Conservation (phyloP, 1,284 basidiomycete species). For the Boletus smithii region DNA sequence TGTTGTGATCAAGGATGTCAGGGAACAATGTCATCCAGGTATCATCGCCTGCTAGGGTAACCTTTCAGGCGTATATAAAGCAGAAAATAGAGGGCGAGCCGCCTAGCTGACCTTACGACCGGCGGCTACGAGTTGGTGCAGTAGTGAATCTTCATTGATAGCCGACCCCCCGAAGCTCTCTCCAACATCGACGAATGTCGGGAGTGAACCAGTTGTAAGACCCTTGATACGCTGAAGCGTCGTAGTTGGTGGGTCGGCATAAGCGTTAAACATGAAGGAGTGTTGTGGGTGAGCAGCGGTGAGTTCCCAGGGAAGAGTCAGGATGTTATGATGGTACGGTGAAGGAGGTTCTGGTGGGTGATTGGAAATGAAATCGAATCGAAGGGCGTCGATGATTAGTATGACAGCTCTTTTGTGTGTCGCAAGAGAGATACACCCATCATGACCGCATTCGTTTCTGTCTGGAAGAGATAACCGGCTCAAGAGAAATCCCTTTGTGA, state of each 20-base stretch:
- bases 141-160: constrained; percentile 84
- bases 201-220: constrained; percentile 91
- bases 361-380: constrained; percentile 91
- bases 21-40: constrained; percentile 95
- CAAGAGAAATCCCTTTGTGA: constrained; percentile 86
- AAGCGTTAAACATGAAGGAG: constrained; percentile 86
- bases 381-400: constrained; percentile 88
- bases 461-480: constrained; percentile 76
- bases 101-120: constrained; percentile 53
- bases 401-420: constrained; percentile 81
- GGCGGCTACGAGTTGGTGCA: constrained; percentile 54
- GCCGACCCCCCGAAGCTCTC: constrained; percentile 87
- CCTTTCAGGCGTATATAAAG: constrained; percentile 34
- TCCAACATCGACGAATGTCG: constrained; percentile 93
- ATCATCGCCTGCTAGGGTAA: constrained; percentile 93
- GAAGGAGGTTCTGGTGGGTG: constrained; percentile 59
- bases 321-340: constrained; percentile 77
- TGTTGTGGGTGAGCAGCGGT: constrained; percentile 57
- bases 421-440: constrained; percentile 46
- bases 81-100: neutral
- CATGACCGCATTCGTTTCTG: constrained; percentile 45
- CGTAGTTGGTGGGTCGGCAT: constrained; percentile 93
- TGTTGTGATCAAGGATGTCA: constrained; percentile 63
- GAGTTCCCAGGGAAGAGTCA: constrained; percentile 76
- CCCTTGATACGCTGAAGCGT: constrained; percentile 96